These are phyloP conservation scores for Excoecaria cochinchinensis DNA, from an alignment of 345 rosid species.

Conservation along the genomic window DNA sequence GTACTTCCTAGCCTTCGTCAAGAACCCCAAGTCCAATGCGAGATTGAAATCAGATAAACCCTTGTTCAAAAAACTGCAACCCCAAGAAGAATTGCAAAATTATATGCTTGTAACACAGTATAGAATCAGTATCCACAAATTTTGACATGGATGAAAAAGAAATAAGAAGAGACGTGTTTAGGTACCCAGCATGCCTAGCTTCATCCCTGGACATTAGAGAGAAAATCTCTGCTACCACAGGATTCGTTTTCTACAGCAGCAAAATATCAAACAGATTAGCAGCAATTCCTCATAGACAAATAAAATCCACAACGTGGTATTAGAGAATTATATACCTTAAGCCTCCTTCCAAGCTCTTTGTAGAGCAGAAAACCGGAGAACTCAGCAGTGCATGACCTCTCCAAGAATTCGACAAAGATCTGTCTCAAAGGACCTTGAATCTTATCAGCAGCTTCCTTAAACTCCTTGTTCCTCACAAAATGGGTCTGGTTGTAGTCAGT, in stretches of 20 bases:
- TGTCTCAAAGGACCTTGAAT: conserved; percentile 80
- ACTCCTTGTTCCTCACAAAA: conserved; percentile 95
- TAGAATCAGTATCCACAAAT: neutral
- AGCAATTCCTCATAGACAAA: neutral
- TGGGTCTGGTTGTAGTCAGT: conserved; percentile 97
- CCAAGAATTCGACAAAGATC: conserved; percentile 95
- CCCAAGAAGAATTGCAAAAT: neutral
- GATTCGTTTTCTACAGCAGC: conserved; percentile 81
- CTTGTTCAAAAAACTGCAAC: conserved; percentile 89
- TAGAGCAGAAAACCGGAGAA: conserved; percentile 98
- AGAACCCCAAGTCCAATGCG: conserved; percentile 95
- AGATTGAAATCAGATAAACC: conserved; percentile 94
- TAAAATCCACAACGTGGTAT: neutral
- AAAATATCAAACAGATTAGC: neutral
- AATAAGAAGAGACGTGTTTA: neutral
- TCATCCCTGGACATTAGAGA: conserved; percentile 99
- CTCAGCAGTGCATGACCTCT: conserved; percentile 98
- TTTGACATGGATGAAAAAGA: neutral
- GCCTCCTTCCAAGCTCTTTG: conserved; percentile 99
- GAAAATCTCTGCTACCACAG: conserved; percentile 98
- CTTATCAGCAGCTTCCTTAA: conserved; percentile 96
- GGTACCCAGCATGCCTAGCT: conserved; percentile 97
- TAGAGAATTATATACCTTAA: conserved; percentile 53
- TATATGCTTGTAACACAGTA: too few species aligned
- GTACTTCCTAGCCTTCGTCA: conserved; percentile 97